Evolutionary conservation across 2,329 filamentous ascomycete species (phyloP).

Genomic region (Onygena corvina): DNA sequence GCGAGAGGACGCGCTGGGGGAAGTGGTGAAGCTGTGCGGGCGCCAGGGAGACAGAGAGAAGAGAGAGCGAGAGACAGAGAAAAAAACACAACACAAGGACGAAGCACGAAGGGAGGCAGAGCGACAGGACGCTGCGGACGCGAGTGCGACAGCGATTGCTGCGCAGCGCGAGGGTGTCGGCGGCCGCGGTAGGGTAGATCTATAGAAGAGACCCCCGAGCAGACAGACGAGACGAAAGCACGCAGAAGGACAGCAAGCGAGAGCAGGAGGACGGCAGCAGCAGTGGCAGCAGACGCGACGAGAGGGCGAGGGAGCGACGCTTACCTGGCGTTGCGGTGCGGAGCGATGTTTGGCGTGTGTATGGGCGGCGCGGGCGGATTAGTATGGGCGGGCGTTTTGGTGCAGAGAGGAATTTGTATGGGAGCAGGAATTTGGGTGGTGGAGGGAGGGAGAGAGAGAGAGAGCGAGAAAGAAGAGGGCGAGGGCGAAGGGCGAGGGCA

Average conservation of each 20-base stretch:
- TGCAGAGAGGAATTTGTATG: slow-evolving; percentile 25
- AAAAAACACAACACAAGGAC: not conserved
- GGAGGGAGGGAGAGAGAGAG: slow-evolving; percentile 25
- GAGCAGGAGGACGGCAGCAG: slow-evolving; percentile 1
- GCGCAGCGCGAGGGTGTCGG: too few relatives aligned
- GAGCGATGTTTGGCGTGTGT: slow-evolving; percentile 13
- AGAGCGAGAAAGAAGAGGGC: slow-evolving; percentile 24
- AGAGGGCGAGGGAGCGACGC: slow-evolving; percentile 11
- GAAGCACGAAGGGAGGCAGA: slow-evolving; percentile 4
- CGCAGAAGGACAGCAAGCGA: not conserved
- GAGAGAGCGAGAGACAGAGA: not conserved
- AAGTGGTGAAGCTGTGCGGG: too few relatives aligned
- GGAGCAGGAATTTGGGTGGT: slow-evolving; percentile 22
- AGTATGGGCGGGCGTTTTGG: not conserved
- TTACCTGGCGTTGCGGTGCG: slow-evolving; percentile 28
- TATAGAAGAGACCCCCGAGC: not conserved
- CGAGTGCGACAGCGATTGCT: too few relatives aligned
- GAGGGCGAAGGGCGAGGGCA: slow-evolving; percentile 21
- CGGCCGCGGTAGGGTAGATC: too few relatives aligned
- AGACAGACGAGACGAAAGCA: not conserved
- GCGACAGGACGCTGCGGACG: too few relatives aligned
- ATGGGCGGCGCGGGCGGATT: slow-evolving; percentile 19
- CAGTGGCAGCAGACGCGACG: not conserved
- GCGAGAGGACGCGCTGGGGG: not conserved
- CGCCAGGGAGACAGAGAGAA: not conserved